Conservation (phyloP, 345 rosid species). For the Tarenaya hassleriana region DNA sequence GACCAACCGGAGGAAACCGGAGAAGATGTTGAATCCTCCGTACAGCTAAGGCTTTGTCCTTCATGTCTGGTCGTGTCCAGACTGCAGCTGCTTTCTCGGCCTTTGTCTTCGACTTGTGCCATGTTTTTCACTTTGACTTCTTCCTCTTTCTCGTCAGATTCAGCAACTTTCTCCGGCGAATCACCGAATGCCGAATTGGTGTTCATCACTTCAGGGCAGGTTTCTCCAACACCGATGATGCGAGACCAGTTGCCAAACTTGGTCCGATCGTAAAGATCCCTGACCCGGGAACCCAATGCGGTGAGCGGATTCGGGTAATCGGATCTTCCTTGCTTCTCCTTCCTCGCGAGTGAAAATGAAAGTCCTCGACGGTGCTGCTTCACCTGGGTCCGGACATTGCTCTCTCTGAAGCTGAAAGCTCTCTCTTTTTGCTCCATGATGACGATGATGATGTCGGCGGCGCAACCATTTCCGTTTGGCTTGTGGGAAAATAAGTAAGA, state of each 20-base stretch:
- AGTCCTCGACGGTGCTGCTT: slow-evolving; percentile 27
- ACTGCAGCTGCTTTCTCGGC: slow-evolving; percentile 67
- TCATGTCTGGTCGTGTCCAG: slow-evolving; percentile 50
- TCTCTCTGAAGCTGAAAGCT: slow-evolving; percentile 42
- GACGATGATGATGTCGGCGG: slow-evolving; percentile 23
- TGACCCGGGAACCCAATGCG: slow-evolving; percentile 30
- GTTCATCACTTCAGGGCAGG: slow-evolving; percentile 24
- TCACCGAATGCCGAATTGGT: slow-evolving; percentile 28
- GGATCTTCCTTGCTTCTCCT: slow-evolving; percentile 23
- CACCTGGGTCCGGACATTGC: slow-evolving; percentile 28
- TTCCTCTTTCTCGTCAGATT: slow-evolving; percentile 30
- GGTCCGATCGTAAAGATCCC: background rate
- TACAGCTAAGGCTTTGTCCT: slow-evolving; percentile 52
- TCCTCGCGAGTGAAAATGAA: slow-evolving; percentile 35
- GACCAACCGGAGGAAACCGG: slow-evolving; percentile 46
- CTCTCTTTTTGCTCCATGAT: slow-evolving; percentile 1
- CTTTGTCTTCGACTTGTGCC: slow-evolving; percentile 39
- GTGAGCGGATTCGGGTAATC: slow-evolving; percentile 21
- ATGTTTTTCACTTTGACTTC: too few relatives aligned
- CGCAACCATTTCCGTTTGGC: slow-evolving; percentile 33
- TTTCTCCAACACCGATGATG: slow-evolving; percentile 43
- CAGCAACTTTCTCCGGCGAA: slow-evolving; percentile 43
- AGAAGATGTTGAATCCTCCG: slow-evolving; percentile 57
- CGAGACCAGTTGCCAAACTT: slow-evolving; percentile 29
- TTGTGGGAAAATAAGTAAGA: background rate